Conservation (phyloP, 805 yeast genomes). For the Metschnikowia orientalis region DNA sequence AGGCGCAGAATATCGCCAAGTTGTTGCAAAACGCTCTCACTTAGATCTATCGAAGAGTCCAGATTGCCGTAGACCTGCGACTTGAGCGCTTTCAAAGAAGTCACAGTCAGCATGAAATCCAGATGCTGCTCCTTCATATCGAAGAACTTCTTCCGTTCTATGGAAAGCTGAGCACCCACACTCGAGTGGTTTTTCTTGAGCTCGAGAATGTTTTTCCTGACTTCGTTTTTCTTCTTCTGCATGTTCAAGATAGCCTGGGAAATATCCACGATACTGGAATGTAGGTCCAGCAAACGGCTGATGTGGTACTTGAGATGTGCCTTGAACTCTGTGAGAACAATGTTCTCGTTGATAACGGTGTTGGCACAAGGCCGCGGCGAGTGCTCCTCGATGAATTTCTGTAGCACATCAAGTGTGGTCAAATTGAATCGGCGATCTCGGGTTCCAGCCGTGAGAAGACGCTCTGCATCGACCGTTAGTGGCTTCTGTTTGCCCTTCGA, state of each 20-base stretch:
- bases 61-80: slow-evolving; percentile 4
- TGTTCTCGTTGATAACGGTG: slow-evolving; percentile 18
- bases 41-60: background rate
- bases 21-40: background rate
- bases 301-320: slow-evolving; percentile 26
- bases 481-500: slow-evolving; percentile 26
- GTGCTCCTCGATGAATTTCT: slow-evolving; percentile 28
- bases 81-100: slow-evolving; percentile 8
- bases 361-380: slow-evolving; percentile 20
- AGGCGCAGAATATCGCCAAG: slow-evolving; percentile 7
- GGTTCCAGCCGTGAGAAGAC: slow-evolving; percentile 21
- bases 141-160: slow-evolving; percentile 21
- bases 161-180: slow-evolving; percentile 31
- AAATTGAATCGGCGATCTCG: slow-evolving; percentile 25
- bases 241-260: slow-evolving; percentile 24
- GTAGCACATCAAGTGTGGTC: slow-evolving; percentile 36
- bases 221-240: slow-evolving; percentile 31
- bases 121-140: slow-evolving; percentile 16
- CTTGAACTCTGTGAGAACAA: slow-evolving; percentile 30
- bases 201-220: slow-evolving; percentile 28
- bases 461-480: slow-evolving; percentile 25
- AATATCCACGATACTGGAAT: slow-evolving; percentile 32
- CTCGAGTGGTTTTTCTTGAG: slow-evolving; percentile 26
- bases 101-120: slow-evolving; percentile 14
- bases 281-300: slow-evolving; percentile 29